These are phyloP conservation scores for Wickerhamiella allomyrinae DNA, from an alignment of 805 yeast genomes.

Conservation along the genomic window DNA sequence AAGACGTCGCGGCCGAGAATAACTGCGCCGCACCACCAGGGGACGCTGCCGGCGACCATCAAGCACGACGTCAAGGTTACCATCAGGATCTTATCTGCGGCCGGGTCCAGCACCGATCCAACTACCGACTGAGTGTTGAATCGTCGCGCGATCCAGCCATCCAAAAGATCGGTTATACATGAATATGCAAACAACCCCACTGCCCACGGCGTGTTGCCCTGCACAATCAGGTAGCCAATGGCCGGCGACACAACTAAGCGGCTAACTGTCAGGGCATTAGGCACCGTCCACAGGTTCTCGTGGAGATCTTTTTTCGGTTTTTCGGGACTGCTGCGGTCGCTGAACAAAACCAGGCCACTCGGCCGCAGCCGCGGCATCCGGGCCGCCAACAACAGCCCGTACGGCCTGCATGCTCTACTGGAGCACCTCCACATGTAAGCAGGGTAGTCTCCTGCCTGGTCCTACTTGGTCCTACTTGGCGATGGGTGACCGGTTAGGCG, in stretches of 20 bases:
- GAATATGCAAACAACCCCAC: conserved; percentile 67
- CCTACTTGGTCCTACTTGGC: too few relatives aligned
- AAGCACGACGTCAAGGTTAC: conserved; percentile 67
- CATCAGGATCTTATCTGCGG: conserved; percentile 90
- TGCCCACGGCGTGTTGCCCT: conserved; percentile 50
- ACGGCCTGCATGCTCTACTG: too few relatives aligned
- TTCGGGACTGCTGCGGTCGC: too few relatives aligned
- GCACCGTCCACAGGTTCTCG: conserved; percentile 65
- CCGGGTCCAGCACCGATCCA: conserved; percentile 87
- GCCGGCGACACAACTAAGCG: conserved; percentile 72
- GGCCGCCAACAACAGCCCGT: too few relatives aligned
- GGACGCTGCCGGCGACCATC: conserved; percentile 54
- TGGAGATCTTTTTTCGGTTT: conserved; percentile 17
- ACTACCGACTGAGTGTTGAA: conserved; percentile 64
- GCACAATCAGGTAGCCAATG: conserved; percentile 63
- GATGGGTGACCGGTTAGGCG: too few relatives aligned
- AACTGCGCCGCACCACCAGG: conserved; percentile 38
- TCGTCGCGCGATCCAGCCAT: conserved; percentile 79
- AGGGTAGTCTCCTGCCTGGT: too few relatives aligned
- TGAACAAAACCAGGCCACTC: background rate
- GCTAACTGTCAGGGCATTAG: conserved; percentile 71
- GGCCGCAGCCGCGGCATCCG: too few relatives aligned
- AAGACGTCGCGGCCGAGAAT: conserved; percentile 76
- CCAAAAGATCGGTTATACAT: conserved; percentile 79
- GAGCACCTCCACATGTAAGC: background rate